Evolutionary conservation across 331 rosid genomes (phyloP), one percentile per base, ranked within the genome.

Genomic region (Phaseolus coccineus): DNA sequence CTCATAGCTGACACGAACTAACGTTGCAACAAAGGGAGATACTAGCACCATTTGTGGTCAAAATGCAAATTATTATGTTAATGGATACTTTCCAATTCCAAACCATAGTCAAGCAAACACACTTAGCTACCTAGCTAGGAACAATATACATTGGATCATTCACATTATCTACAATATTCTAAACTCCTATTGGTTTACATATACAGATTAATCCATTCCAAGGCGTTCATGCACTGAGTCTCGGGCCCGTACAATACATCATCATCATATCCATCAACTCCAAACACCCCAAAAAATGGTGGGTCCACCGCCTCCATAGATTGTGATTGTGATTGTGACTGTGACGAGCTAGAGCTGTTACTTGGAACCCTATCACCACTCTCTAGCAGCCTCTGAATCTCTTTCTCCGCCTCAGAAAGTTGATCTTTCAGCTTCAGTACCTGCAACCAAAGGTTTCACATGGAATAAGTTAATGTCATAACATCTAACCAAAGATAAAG

Each of bases 181-280:
- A 42, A 48, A 64, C 40, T 52, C n/a, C 56, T 84, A 55, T 51
- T 51, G 14, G 56, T 57, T 81, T 85, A 90, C 71, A 77, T 59
- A 52, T 72, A 92, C 59, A 67, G 37, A 58, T 81, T 87, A 73
- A 85, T 71, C 99, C 99, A 96, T 5, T 90, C 97, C 85, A 93
- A 77, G 67, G 84, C 87, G 42, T 80, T 84, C 37, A 76, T 78
- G 76, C 87, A 91, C 35, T 74, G 84, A 62, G 80, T 71, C n/a
- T 80, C 85, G 0, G 89, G 86, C 79, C 84, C 85, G 68, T 80
- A 82, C 30, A 90, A 86, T 31, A 77, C 89, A 66, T 74, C 85
- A 35, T 71, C 72, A 8, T 85, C 91, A 37, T 85, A 90, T 24
- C 77, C 92, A 37, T 85, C 93, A 51, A 86, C 82, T 8, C 84